These are phyloP conservation scores for Sugiyamaella smithiae DNA, from an alignment of 805 yeast genomes.

Conservation along the genomic window DNA sequence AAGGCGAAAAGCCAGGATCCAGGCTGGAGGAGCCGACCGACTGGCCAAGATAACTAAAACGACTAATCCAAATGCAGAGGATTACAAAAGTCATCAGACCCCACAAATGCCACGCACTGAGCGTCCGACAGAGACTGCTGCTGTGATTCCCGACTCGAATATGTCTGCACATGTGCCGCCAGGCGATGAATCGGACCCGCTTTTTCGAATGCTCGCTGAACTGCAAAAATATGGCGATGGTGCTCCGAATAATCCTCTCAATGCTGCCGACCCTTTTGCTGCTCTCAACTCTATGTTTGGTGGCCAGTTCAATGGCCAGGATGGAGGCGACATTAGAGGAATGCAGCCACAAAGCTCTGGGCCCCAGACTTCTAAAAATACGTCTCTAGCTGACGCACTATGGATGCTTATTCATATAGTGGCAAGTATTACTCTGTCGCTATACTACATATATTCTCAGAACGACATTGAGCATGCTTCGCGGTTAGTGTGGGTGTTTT, in stretches of 20 bases:
- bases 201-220: slow-evolving; percentile 23
- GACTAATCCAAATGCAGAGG: slow-evolving; percentile 25
- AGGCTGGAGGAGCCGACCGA: slow-evolving; percentile 29
- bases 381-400: neutral
- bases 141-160: neutral
- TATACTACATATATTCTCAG: slow-evolving; percentile 20
- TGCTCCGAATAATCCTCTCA: neutral
- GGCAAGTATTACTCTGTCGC: slow-evolving; percentile 22
- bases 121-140: neutral
- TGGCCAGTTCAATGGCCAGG: neutral
- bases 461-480: neutral
- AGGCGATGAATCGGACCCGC: slow-evolving; percentile 17
- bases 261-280: slow-evolving; percentile 10
- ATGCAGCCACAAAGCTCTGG: neutral
- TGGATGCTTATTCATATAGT: slow-evolving; percentile 28
- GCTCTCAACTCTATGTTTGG: slow-evolving; percentile 14
- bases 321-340: neutral
- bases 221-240: slow-evolving; percentile 14
- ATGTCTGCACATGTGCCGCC: neutral
- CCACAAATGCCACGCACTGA: neutral
- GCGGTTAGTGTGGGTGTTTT: slow-evolving; percentile 22
- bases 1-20: slow-evolving; percentile 33
- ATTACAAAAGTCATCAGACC: slow-evolving; percentile 17
- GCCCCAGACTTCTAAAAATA: neutral
- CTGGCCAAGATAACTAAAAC: slow-evolving; percentile 34